phyloP scores from a whole-genome alignment of 345 rosid genomes.

The Citrus australasica region DNA sequence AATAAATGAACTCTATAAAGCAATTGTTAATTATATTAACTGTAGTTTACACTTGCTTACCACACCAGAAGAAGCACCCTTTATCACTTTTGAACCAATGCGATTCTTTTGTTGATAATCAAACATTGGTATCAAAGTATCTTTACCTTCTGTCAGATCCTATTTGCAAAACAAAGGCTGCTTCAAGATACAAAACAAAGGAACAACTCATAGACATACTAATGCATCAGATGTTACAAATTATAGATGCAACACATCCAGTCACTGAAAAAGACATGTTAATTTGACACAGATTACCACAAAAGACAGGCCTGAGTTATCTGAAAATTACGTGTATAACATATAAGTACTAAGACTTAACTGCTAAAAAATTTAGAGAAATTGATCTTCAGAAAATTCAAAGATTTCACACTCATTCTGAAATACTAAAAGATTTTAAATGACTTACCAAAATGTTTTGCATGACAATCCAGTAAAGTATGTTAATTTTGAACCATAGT shows the following conservation, averaged over 20 bases:
- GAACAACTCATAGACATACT: slow-evolving; percentile 7
- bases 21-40: slow-evolving; percentile 7
- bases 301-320: not conserved
- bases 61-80: slow-evolving; percentile 73
- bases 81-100: slow-evolving; percentile 52
- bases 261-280: not conserved
- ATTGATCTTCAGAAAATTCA: not conserved
- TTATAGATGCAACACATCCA: not conserved
- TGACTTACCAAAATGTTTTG: not conserved
- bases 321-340: not conserved
- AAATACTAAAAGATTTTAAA: not conserved
- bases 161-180: slow-evolving; percentile 30
- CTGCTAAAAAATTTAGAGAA: not conserved
- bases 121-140: slow-evolving; percentile 69
- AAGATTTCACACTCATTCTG: not conserved
- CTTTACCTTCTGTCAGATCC: slow-evolving; percentile 81
- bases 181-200: slow-evolving; percentile 4
- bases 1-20: slow-evolving; percentile 18
- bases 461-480: slow-evolving; percentile 5
- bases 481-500: not conserved
- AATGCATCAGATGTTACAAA: not conserved
- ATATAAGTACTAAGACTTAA: not conserved
- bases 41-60: slow-evolving; percentile 33
- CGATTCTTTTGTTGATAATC: slow-evolving; percentile 84
- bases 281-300: not conserved